Conservation (phyloP, 108 stramenopile species). For the Pseudonitzschia delicatissima region DNA sequence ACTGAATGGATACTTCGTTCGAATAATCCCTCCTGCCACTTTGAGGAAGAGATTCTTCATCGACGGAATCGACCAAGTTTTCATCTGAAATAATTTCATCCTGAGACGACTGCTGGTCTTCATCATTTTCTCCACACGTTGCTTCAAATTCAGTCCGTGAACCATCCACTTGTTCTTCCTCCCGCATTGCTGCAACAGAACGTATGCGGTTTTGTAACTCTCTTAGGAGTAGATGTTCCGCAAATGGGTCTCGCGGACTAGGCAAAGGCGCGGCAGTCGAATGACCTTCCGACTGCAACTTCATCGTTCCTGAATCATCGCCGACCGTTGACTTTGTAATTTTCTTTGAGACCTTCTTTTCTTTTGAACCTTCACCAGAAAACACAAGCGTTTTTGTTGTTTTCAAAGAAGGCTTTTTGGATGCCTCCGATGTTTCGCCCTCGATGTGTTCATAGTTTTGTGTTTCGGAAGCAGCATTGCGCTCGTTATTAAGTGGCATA, state of each 20-base stretch:
- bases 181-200: conserved; percentile 1
- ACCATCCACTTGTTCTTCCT: neutral
- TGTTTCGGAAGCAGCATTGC: neutral
- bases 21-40: too few relatives aligned
- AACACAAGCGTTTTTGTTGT: conserved; percentile 21
- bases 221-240: conserved; percentile 21
- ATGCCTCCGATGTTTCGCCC: neutral
- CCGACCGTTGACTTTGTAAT: neutral
- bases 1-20: neutral
- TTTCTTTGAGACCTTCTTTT: conserved; percentile 10
- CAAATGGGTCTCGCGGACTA: conserved; percentile 17
- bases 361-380: conserved; percentile 7
- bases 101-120: too few relatives aligned
- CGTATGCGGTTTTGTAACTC: conserved; percentile 29
- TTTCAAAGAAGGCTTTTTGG: conserved; percentile 3
- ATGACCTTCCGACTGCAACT: neutral
- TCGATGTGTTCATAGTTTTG: neutral
- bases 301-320: neutral
- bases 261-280: neutral
- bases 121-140: too few relatives aligned
- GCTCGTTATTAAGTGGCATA: neutral
- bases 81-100: too few relatives aligned
- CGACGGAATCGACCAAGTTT: neutral
- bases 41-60: too few relatives aligned
- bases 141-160: too few relatives aligned